Conservation (phyloP, 1,139 yeast genomes). For the Sugiyamaella xylanicola region DNA sequence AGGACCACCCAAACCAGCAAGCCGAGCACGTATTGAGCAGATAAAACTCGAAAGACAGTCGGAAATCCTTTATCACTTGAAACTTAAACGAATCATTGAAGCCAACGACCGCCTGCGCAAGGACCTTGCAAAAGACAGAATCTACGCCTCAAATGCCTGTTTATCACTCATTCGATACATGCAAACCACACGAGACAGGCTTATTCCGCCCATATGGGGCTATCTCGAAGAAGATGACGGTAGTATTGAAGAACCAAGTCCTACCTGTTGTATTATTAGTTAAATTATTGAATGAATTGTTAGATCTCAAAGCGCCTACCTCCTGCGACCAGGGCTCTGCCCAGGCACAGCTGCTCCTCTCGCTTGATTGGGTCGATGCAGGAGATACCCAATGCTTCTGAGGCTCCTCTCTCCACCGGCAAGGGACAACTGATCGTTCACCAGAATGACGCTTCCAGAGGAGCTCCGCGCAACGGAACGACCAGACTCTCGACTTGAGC, state of each 20-base stretch:
- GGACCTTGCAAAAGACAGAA: constrained; percentile 59
- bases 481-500: background rate
- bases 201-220: constrained; percentile 31
- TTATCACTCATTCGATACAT: constrained; percentile 39
- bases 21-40: background rate
- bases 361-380: no score
- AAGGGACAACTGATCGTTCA: no score
- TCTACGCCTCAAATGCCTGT: constrained; percentile 70
- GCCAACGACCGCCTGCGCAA: constrained; percentile 58
- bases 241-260: constrained; percentile 13
- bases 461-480: no score
- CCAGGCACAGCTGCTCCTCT: no score
- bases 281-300: constrained; percentile 2
- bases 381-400: no score
- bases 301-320: background rate
- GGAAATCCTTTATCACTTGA: constrained; percentile 43
- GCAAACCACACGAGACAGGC: constrained; percentile 26
- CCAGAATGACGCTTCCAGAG: no score
- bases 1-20: background rate
- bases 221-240: constrained; percentile 27
- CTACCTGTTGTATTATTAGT: constrained; percentile 22
- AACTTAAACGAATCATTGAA: constrained; percentile 64
- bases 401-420: no score
- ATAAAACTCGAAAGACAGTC: constrained; percentile 27
- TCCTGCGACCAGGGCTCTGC: background rate